Evolutionary conservation across 1,284 basidiomycete species (phyloP).

Genomic region (Trichosporon coremiiforme): DNA sequence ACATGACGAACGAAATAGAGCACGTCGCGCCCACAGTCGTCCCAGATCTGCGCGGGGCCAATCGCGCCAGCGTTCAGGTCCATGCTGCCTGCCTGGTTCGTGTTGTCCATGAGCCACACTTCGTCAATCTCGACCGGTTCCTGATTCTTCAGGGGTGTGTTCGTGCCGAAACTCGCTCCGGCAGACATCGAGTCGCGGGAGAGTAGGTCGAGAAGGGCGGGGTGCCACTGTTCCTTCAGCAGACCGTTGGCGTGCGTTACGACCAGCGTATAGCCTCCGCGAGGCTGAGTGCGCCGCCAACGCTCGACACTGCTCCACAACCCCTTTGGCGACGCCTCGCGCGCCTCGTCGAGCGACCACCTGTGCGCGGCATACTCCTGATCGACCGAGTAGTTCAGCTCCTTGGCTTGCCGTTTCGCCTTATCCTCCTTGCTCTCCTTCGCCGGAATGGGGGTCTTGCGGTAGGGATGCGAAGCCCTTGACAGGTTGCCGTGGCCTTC

Average conservation of each 20-base stretch:
- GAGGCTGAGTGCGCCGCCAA: constrained; percentile 27
- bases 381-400: constrained; percentile 25
- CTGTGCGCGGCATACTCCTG: constrained; percentile 23
- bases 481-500: constrained; percentile 42
- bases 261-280: constrained; percentile 66
- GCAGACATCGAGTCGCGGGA: constrained; percentile 19
- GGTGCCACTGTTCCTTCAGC: constrained; percentile 64
- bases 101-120: constrained; percentile 75
- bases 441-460: constrained; percentile 16
- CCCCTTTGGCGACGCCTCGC: constrained; percentile 49
- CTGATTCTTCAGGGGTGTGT: background rate
- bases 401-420: constrained; percentile 38
- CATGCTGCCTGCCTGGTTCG: constrained; percentile 73
- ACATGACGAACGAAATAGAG: constrained; percentile 55
- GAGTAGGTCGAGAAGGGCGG: constrained; percentile 61
- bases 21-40: constrained; percentile 56
- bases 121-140: constrained; percentile 62
- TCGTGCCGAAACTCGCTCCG: constrained; percentile 24
- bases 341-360: constrained; percentile 23
- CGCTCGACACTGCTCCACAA: constrained; percentile 43
- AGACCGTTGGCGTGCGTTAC: constrained; percentile 79
- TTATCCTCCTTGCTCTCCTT: constrained; percentile 41
- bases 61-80: constrained; percentile 65
- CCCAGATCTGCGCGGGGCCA: constrained; percentile 51
- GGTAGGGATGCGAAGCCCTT: constrained; percentile 33